Evolutionary conservation across 192 early-diverging fungal species (phyloP).

Genomic region (Backusella morwellensis): DNA sequence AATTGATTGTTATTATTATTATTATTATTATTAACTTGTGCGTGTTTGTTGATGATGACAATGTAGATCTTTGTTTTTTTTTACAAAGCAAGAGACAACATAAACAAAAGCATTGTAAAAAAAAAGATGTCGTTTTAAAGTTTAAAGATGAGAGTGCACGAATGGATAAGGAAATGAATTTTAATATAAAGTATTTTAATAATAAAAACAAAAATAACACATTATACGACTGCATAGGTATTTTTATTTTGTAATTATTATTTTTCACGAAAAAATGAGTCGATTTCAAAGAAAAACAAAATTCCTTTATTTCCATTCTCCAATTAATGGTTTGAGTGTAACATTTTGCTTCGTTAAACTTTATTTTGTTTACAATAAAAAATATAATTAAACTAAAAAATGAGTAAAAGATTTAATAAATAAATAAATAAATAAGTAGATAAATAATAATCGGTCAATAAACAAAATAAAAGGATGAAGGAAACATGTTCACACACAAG

Average conservation of each 20-base stretch:
- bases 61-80: too few species aligned
- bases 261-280: not conserved
- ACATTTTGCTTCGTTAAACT: not conserved
- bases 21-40: too few species aligned
- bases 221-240: too few species aligned
- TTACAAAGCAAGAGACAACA: too few species aligned
- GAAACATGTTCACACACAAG: not conserved
- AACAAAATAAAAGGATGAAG: not conserved
- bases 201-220: too few species aligned
- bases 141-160: not conserved
- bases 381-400: not conserved
- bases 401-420: not conserved
- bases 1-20: too few species aligned
- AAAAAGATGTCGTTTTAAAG: not conserved
- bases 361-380: not conserved
- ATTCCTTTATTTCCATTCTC: not conserved
- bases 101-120: not conserved
- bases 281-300: not conserved
- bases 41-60: too few species aligned
- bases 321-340: not conserved
- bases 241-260: not conserved
- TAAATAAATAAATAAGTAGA: not conserved
- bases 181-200: too few species aligned
- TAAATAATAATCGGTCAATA: not conserved
- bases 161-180: not conserved